phyloP scores from a whole-genome alignment of 1,284 basidiomycete genomes.

The Schizophyllum commune region DNA sequence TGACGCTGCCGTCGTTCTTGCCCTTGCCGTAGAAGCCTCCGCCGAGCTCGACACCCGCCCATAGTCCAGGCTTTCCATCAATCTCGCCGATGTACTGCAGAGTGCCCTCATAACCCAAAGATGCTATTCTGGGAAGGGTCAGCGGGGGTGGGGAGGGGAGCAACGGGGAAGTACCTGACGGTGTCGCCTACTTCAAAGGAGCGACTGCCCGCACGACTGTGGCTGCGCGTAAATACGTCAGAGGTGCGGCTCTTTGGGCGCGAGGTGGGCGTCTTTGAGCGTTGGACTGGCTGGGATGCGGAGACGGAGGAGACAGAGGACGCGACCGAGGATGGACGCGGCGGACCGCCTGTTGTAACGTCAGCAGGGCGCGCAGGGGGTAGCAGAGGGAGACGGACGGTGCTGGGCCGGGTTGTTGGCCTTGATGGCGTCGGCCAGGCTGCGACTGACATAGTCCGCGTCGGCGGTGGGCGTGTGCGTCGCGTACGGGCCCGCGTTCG shows the following conservation, averaged over 20 bases:
- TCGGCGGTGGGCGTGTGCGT: slow-evolving; percentile 21
- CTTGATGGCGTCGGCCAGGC: slow-evolving; percentile 70
- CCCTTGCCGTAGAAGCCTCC: slow-evolving; percentile 86
- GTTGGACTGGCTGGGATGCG: slow-evolving; percentile 12
- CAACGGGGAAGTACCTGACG: slow-evolving; percentile 36
- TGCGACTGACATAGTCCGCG: slow-evolving; percentile 50
- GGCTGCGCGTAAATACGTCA: slow-evolving; percentile 41
- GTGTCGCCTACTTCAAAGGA: slow-evolving; percentile 68
- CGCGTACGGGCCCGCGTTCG: not conserved
- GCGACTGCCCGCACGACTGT: slow-evolving; percentile 31
- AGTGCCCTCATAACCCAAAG: slow-evolving; percentile 77
- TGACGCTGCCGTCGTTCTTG: slow-evolving; percentile 91
- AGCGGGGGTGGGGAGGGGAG: too few species aligned
- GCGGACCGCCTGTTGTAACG: too few species aligned
- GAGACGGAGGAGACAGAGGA: slow-evolving; percentile 32
- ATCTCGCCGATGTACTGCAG: slow-evolving; percentile 78
- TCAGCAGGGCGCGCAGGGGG: too few species aligned
- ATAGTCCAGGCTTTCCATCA: slow-evolving; percentile 78
- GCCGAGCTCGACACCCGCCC: slow-evolving; percentile 88
- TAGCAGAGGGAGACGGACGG: too few species aligned
- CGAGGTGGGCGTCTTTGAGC: slow-evolving; percentile 51
- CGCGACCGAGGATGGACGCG: slow-evolving; percentile 41
- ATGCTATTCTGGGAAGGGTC: slow-evolving; percentile 45
- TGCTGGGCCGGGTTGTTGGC: slow-evolving; percentile 72
- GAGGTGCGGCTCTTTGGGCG: slow-evolving; percentile 59